These are phyloP conservation scores for Arthrobotrys pseudoclavata DNA, from an alignment of 2,329 filamentous ascomycete species.

Conservation along the genomic window DNA sequence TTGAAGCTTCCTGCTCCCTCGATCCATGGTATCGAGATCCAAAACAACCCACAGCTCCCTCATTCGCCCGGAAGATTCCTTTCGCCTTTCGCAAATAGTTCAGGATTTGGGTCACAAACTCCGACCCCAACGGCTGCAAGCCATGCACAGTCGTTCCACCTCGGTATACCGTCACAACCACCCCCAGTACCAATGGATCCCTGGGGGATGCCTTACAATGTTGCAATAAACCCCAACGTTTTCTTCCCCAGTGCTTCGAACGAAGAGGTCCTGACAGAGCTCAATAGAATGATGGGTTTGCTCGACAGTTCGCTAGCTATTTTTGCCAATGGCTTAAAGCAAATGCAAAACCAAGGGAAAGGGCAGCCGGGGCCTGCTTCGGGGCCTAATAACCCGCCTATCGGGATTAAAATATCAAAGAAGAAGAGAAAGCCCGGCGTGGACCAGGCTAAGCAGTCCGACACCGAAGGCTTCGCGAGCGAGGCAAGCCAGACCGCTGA, in stretches of 20 bases:
- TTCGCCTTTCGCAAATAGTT: constrained; percentile 48
- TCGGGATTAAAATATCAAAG: constrained; percentile 36
- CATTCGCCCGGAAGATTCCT: constrained; percentile 56
- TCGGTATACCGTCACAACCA: constrained; percentile 27
- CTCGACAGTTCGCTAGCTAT: constrained; percentile 50
- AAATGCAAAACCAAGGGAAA: constrained; percentile 44
- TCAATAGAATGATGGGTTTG: constrained; percentile 53
- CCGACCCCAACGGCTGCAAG: constrained; percentile 53
- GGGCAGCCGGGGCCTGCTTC: constrained; percentile 42
- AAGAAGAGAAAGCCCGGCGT: constrained; percentile 33
- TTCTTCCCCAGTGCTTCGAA: constrained; percentile 55
- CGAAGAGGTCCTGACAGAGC: constrained; percentile 42
- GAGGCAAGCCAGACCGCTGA: constrained; percentile 56
- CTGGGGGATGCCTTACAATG: constrained; percentile 57
- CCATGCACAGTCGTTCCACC: constrained; percentile 50
- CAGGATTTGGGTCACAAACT: constrained; percentile 53
- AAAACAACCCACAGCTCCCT: constrained; percentile 44
- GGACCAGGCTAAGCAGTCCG: constrained; percentile 54
- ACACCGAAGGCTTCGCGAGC: constrained; percentile 56
- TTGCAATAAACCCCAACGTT: constrained; percentile 44
- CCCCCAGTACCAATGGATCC: constrained; percentile 43
- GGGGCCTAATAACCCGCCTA: constrained; percentile 19
- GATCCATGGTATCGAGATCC: constrained; percentile 53
- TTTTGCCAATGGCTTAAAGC: constrained; percentile 53
- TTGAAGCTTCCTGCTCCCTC: constrained; percentile 54